These are phyloP conservation scores for Spizellomyces sp. DNA, from an alignment of 192 early-diverging fungal genomes.

Conservation along the genomic window DNA sequence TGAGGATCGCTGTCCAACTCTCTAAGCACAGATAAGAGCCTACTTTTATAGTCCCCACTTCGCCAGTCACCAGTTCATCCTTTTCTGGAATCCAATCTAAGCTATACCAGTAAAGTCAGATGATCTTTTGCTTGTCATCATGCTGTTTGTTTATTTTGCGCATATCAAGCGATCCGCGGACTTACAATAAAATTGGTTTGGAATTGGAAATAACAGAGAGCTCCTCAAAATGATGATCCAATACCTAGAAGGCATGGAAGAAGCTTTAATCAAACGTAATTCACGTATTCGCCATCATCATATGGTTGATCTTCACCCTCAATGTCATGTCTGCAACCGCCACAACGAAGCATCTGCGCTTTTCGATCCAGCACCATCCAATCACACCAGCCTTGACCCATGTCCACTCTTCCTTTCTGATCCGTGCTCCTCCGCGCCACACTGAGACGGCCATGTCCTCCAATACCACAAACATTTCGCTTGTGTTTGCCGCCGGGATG, in stretches of 20 bases:
- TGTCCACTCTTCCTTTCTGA: constrained; percentile 9
- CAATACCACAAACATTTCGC: constrained; percentile 40
- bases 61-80: constrained; percentile 47
- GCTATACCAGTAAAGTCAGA: background rate
- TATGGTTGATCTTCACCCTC: constrained; percentile 25
- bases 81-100: constrained; percentile 35
- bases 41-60: constrained; percentile 45
- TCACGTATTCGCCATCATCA: no score
- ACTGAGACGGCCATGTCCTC: constrained; percentile 40
- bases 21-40: background rate
- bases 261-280: background rate
- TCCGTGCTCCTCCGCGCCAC: constrained; percentile 33
- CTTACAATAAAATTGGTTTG: constrained; percentile 52
- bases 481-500: constrained; percentile 23
- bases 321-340: constrained; percentile 44
- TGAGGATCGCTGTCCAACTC: background rate
- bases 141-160: no score
- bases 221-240: constrained; percentile 43
- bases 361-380: constrained; percentile 43
- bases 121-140: no score
- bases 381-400: constrained; percentile 7
- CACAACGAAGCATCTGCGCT: constrained; percentile 40
- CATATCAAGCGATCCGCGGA: background rate
- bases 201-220: constrained; percentile 33
- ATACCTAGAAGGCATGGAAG: constrained; percentile 28